Evolutionary conservation across 2,329 filamentous ascomycete genomes (phyloP), one percentile per base, ranked within the genome.

Genomic region (Colletotrichum theobromicola): DNA sequence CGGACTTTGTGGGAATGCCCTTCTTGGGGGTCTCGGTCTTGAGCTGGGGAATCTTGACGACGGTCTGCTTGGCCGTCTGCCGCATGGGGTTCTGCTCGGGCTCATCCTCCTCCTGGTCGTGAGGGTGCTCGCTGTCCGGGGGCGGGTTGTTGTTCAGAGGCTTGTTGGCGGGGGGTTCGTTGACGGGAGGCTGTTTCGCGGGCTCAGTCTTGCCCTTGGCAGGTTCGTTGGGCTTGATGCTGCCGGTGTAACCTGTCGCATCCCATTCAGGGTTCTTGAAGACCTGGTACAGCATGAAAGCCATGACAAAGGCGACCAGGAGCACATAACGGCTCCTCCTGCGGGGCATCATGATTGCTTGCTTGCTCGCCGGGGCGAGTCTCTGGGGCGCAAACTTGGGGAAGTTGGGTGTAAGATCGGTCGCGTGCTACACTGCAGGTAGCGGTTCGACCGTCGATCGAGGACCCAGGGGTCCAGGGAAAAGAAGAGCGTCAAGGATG

Each of bases 261-360:
- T 82, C 78, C 83, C 83, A 84, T 35, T 77, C 77, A 34, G 86
- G 84, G 76, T 85, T 87, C 70, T 84, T 82, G 50, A 84, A 82
- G 70, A 87, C 82, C 74, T 88, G 88, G 79, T 89, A 89, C 66
- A 91, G 82, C 67, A 90, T 85, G 75, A 93, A 84, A 64, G 91
- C 82, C 64, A 91, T 82, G 71, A 92, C 81, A 75, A 89, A 82
- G 69, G 91, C 88, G 78, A 88, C 88, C 75, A 91, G 80, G 37
- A 91, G 81, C 75, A 93, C 91, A 72, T 92, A 85, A 74, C 92
- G 89, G 79, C 93, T 93, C 80, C 91, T 87, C 78, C 92, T 87
- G 66, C 92, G 90, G 72, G 90, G 82, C 88, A 93, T 91, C 78
- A 79, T 82, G 77, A 26, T 42, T 55, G 53, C 50, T 24, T 46